phyloP scores from a whole-genome alignment of 257 asterid species.

The Linderniella brevidens region DNA sequence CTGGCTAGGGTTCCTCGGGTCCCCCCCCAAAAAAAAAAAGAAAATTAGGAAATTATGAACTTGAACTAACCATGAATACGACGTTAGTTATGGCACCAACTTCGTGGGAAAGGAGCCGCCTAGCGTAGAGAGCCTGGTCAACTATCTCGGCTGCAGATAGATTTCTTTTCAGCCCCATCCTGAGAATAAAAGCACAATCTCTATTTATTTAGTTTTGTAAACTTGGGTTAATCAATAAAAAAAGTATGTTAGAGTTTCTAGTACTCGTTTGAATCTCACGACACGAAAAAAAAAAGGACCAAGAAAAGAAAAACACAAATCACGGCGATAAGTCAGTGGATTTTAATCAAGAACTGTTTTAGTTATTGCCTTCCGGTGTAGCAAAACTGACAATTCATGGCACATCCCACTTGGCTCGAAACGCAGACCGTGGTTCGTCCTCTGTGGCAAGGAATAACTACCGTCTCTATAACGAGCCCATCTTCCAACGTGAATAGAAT shows the following conservation, averaged over 20 bases:
- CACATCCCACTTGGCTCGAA: slow-evolving; percentile 98
- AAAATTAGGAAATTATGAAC: too few relatives aligned
- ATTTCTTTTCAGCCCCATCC: slow-evolving; percentile 91
- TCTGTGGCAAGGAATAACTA: slow-evolving; percentile 73
- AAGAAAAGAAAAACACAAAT: background rate
- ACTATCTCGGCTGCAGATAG: slow-evolving; percentile 85
- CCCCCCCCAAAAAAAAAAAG: background rate
- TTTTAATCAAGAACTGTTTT: background rate
- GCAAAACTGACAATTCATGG: slow-evolving; percentile 97
- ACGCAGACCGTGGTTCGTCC: slow-evolving; percentile 93
- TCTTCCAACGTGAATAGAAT: slow-evolving; percentile 77
- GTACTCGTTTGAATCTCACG: too few relatives aligned
- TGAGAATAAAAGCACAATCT: slow-evolving; percentile 25
- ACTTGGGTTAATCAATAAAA: too few relatives aligned
- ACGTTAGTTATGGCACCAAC: slow-evolving; percentile 70
- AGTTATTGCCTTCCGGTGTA: slow-evolving; percentile 80
- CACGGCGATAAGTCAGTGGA: background rate
- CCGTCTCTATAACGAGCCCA: slow-evolving; percentile 80
- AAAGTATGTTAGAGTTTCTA: too few relatives aligned
- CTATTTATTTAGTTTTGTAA: too few relatives aligned
- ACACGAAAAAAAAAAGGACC: background rate
- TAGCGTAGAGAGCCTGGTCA: slow-evolving; percentile 91
- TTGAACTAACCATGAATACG: slow-evolving; percentile 68
- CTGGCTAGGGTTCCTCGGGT: too few relatives aligned
- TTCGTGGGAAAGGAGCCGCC: slow-evolving; percentile 61